Evolutionary conservation across 345 rosid genomes (phyloP).

Genomic region (Psidium guajava): DNA sequence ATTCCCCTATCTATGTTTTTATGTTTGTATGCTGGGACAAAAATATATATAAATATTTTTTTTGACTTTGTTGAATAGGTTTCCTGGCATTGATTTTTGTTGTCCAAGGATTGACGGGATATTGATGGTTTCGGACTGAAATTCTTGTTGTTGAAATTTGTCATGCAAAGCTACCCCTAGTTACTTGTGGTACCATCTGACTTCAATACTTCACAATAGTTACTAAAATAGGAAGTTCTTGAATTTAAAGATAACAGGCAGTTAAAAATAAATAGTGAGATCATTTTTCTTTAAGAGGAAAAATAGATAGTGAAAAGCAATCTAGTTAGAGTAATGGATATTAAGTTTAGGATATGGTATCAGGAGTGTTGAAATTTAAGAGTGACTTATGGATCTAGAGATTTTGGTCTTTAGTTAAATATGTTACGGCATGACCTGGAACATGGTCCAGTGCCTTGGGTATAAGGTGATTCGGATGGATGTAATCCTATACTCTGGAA

Average conservation of each 20-base stretch:
- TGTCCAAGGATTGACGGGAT: neutral
- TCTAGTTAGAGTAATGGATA: neutral
- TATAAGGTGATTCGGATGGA: neutral
- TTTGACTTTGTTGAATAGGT: neutral
- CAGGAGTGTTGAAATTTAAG: neutral
- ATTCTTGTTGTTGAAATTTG: neutral
- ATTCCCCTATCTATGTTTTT: neutral
- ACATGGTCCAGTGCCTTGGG: neutral
- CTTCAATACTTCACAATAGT: neutral
- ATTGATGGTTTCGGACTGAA: neutral
- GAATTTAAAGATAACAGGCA: neutral
- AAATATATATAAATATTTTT: neutral
- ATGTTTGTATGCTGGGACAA: neutral
- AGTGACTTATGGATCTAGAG: neutral
- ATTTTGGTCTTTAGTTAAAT: neutral
- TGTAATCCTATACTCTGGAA: neutral
- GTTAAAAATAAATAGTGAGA: neutral
- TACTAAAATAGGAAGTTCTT: neutral
- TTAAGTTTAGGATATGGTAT: neutral
- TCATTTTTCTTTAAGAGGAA: neutral
- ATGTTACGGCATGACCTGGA: neutral
- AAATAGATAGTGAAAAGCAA: neutral
- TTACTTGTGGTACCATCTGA: neutral
- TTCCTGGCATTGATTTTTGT: neutral
- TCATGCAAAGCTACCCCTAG: neutral